Conservation (phyloP, 75 land plant genomes). For the Isoetes taiwanensis region DNA sequence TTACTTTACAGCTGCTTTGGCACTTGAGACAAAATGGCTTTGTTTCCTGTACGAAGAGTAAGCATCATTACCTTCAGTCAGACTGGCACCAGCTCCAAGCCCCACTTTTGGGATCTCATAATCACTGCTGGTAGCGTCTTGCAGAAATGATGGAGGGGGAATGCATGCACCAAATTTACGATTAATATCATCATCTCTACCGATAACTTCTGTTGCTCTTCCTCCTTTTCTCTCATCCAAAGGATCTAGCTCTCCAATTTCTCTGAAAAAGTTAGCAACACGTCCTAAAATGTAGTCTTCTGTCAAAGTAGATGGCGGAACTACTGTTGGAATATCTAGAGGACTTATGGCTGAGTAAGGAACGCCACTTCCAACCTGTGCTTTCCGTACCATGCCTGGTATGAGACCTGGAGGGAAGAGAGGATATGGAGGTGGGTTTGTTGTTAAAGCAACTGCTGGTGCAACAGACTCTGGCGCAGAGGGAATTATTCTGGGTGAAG, state of each 20-base stretch:
- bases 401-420: neutral
- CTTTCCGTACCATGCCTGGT: conserved; percentile 5
- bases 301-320: neutral
- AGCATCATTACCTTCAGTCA: neutral
- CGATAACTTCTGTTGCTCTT: neutral
- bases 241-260: conserved; percentile 2
- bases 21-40: neutral
- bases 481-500: no score
- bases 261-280: conserved; percentile 3
- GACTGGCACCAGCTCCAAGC: neutral
- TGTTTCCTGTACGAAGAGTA: conserved; percentile 6
- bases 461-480: no score
- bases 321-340: neutral
- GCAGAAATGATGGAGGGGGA: neutral
- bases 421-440: neutral
- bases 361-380: conserved; percentile 3
- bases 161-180: neutral
- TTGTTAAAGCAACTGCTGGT: no score
- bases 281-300: neutral
- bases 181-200: neutral
- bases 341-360: neutral
- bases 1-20: neutral
- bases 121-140: no score
- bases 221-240: neutral
- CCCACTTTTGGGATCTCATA: no score